Evolutionary conservation across 2,329 filamentous ascomycete species (phyloP).

Genomic region (Myriangium duriaei): DNA sequence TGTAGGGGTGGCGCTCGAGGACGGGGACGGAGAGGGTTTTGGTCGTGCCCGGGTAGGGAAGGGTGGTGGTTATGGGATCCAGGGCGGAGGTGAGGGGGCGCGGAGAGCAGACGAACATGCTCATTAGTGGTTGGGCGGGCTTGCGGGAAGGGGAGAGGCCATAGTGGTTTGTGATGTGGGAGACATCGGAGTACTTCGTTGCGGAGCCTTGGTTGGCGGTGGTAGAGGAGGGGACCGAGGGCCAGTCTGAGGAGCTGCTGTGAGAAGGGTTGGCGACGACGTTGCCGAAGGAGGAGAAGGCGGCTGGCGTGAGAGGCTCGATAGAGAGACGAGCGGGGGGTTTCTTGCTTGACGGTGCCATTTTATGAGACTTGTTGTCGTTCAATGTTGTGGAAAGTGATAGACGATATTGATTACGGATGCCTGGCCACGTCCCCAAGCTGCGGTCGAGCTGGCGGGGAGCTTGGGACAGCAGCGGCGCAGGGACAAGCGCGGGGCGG

Average conservation of each 20-base stretch:
- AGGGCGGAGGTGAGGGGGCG: slow-evolving; percentile 33
- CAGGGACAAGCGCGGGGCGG: neutral
- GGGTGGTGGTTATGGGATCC: slow-evolving; percentile 4
- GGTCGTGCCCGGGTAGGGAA: slow-evolving; percentile 8
- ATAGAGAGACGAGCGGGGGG: slow-evolving; percentile 38
- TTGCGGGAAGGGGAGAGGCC: slow-evolving; percentile 47
- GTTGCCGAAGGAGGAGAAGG: slow-evolving; percentile 71
- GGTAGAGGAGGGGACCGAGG: slow-evolving; percentile 3
- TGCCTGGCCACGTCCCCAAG: no score
- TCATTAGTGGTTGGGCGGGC: slow-evolving; percentile 54
- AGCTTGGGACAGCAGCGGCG: neutral
- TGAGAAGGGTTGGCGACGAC: slow-evolving; percentile 57
- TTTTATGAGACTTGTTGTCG: no score
- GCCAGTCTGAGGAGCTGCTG: slow-evolving; percentile 25
- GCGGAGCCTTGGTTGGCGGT: slow-evolving; percentile 24
- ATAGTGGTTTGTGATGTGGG: slow-evolving; percentile 61
- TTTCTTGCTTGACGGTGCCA: no score
- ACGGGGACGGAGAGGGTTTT: slow-evolving; percentile 4
- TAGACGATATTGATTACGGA: no score
- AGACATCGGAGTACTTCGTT: slow-evolving; percentile 72
- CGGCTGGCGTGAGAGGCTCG: slow-evolving; percentile 51
- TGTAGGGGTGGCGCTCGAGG: slow-evolving; percentile 65
- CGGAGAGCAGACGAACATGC: slow-evolving; percentile 78
- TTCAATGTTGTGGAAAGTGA: no score
- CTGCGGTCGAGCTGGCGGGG: neutral